phyloP scores from a whole-genome alignment of 257 asterid species.

The Solanum pennellii region DNA sequence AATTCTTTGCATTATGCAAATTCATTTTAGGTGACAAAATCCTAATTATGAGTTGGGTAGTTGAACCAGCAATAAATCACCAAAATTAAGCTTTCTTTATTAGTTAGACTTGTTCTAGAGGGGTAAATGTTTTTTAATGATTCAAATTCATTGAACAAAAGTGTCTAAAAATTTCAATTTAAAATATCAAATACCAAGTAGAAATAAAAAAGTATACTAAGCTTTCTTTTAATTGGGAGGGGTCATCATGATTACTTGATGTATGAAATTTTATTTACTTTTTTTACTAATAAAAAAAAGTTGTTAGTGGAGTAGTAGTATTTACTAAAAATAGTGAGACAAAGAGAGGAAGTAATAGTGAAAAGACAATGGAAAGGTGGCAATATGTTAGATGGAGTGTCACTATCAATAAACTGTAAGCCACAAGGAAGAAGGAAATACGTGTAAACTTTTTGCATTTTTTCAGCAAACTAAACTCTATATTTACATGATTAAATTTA shows the following conservation, averaged over 20 bases:
- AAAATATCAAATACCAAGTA: no score
- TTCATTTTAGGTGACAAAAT: not conserved
- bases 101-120: fast-evolving
- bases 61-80: not conserved
- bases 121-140: fast-evolving
- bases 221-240: not conserved
- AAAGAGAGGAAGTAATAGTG: not conserved
- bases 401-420: not conserved
- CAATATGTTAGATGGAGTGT: not conserved
- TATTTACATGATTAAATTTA: no score
- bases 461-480: not conserved
- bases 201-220: no score
- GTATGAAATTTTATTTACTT: no score
- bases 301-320: not conserved
- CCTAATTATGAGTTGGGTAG: not conserved
- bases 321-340: not conserved
- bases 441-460: not conserved
- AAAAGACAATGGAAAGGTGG: not conserved
- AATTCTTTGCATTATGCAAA: not conserved
- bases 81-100: no score
- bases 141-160: no score
- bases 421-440: not conserved
- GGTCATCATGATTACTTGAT: no score
- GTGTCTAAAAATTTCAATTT: no score
- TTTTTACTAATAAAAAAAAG: no score